Conservation (phyloP, 495 filamentous ascomycete species). For the Penicillium coffeae region DNA sequence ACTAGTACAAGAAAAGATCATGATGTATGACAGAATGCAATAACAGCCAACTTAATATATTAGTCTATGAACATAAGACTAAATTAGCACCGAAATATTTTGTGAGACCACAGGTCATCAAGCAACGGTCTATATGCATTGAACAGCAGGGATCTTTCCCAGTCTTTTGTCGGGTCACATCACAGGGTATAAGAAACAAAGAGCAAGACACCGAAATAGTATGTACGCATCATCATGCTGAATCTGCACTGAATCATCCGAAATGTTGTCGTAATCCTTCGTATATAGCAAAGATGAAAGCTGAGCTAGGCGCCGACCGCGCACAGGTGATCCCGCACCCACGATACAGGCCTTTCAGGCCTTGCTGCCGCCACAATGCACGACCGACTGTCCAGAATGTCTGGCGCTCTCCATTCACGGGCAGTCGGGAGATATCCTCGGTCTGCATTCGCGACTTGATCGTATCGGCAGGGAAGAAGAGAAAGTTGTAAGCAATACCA, state of each 20-base stretch:
- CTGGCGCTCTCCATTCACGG: slow-evolving; percentile 34
- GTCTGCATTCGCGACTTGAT: slow-evolving; percentile 98
- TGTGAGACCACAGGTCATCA: background rate
- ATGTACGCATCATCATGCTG: background rate
- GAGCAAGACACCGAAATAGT: slow-evolving; percentile 1
- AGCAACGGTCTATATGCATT: background rate
- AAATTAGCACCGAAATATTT: background rate
- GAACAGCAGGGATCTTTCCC: background rate
- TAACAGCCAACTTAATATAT: too few relatives aligned
- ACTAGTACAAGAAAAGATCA: background rate
- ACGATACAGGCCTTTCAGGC: slow-evolving; percentile 79
- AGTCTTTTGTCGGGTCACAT: background rate
- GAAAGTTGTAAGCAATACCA: slow-evolving; percentile 90
- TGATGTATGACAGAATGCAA: background rate
- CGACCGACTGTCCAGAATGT: slow-evolving; percentile 67
- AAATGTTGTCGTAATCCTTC: slow-evolving; percentile 73
- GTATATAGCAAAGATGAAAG: slow-evolving; percentile 93
- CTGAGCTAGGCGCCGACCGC: slow-evolving; percentile 87
- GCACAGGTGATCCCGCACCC: slow-evolving; percentile 92
- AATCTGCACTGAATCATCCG: slow-evolving; percentile 23
- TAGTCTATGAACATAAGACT: background rate
- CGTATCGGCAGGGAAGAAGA: slow-evolving; percentile 96
- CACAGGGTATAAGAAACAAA: background rate
- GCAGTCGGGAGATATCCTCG: slow-evolving; percentile 53
- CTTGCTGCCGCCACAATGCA: slow-evolving; percentile 74